Evolutionary conservation across 108 stramenopile genomes (phyloP), one percentile per base, ranked within the genome.

Genomic region (Nitzschia putrida): DNA sequence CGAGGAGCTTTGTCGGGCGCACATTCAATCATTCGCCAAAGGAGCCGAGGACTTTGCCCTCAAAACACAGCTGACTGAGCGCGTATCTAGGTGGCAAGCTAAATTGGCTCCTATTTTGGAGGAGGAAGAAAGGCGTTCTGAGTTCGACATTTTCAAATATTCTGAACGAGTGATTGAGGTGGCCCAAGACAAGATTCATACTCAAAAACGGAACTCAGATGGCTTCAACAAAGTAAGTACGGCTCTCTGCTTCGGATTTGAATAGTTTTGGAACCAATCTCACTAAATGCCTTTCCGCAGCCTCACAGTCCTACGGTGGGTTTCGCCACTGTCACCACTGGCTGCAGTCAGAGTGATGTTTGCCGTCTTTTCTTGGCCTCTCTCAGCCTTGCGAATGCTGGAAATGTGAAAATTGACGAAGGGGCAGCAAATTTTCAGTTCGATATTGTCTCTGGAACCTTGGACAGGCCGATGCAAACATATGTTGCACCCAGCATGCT

Each of bases 321-420:
- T 10, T 89, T 89, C 64, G 29, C 34, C 40, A 45, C 45, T 12
- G 74, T 86, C 18, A 76, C 84, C 8, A 29, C 65, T 39, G 53
- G 61, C 58, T 64, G 72, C 20, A 79, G 89, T 22, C 86, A 76
- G 16, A 93, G 87, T 69, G 97, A 99, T 71, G 95, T 99, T 0
- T 97, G 96, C 60, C 94, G 98, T 14, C 52, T 93, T 26, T 99
- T 99, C 82, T 76, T 99, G 29, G 93, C 97, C 7, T 92, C 92
- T 16, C 81, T 99, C 16, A 95, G 91, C 85, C 92, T 99, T 37
- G 91, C 91, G 13, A 97, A 98, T 69, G 68, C 81, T 52, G 97
- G 97, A 9, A 97, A 97, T 74, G 47, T 99, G 0, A 54, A 61
- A 22, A 74, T 97, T 65, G 54, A 78, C 14, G 76, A 85, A 26